Percentiles rank a stretch among this genome's conserved stretches.
Conservation (phyloP, 2,329 filamentous ascomycete genomes). For the Stachybotrys echinatus region DNA sequence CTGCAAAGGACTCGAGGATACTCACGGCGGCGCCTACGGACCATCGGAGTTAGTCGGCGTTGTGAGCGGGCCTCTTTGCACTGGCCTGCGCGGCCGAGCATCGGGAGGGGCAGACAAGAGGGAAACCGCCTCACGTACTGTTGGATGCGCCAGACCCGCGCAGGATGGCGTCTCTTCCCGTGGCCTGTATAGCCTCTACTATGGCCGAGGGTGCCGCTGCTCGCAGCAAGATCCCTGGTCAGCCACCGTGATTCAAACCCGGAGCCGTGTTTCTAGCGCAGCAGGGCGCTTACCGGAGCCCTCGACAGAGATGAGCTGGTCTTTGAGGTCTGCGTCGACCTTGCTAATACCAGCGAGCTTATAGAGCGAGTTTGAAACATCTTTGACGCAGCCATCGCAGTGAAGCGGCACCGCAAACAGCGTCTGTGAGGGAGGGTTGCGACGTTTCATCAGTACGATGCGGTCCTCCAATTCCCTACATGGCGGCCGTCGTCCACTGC, state of each 20-base stretch:
- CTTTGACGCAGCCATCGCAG: constrained; percentile 83
- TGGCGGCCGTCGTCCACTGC: constrained; percentile 10
- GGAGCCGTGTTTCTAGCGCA: constrained; percentile 2
- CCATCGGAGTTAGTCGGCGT: constrained; percentile 6
- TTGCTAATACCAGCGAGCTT: constrained; percentile 75
- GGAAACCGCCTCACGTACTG: constrained; percentile 49
- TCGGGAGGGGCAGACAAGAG: neutral
- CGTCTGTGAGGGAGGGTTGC: constrained; percentile 51
- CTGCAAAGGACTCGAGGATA: constrained; percentile 83
- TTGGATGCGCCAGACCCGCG: constrained; percentile 82
- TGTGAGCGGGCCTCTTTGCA: neutral
- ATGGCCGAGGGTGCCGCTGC: constrained; percentile 81
- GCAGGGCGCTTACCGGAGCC: constrained; percentile 62
- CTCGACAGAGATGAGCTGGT: constrained; percentile 79
- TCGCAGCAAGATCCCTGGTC: neutral
- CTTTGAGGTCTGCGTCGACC: constrained; percentile 74
- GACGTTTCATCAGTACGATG: constrained; percentile 28
- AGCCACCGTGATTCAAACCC: neutral
- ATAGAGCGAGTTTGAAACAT: constrained; percentile 73
- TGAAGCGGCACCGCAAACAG: constrained; percentile 92
- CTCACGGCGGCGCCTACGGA: constrained; percentile 74
- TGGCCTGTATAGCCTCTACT: constrained; percentile 80
- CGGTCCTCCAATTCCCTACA: constrained; percentile 4
- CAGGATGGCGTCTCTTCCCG: constrained; percentile 89
- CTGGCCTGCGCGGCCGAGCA: neutral